Base-by-base conservation (phyloP, 2,329 filamentous ascomycete genomes). In the Lithohypha guttulata region DNA sequence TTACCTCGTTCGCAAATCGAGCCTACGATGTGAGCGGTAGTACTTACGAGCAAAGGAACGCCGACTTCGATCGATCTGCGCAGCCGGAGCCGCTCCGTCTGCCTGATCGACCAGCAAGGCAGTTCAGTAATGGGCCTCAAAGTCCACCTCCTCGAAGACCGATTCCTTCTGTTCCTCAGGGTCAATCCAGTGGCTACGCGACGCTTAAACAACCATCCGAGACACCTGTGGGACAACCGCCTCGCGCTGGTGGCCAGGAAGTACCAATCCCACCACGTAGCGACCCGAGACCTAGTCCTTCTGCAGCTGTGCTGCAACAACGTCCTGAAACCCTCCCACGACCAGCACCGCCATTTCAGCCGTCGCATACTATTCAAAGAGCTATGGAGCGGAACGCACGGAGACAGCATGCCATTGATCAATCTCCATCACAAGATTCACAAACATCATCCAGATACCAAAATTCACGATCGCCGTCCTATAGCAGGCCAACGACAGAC, bases 1-100 rank as follows among this genome's bases (percentile, higher is more conserved):
- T 42, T 7, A 41, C 34, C 10, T 47, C 48, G 20, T 46, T 37
- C 42, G 36, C 43, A 13, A 20, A 26, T 15, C 31, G 43, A 39
- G 36, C 34, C 6, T 34, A 37, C 34, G 21, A 37, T 15, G 21
- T 32, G 13, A 35, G 23, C 26, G 42, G 44, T 20, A 36, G 15
- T 31, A 39, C 33, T 13, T 7, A 38, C 11, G 42, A 47, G 13
- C 39, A 47, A 21, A 36, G 44, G 5, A 32, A 23, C 6, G 8
- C 23, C 13, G 34, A 37, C 5, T 19, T 27, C n/a, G 13, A 26
- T 15, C 15, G 29, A 6, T 28, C 18, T 29, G 34, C 15, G 7
- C 13, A 28, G 20, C 25, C 34, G n/a, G 18, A 25, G 13, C 34
- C 34, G 5, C 22, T 37, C 9, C 20, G 25, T 14, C 34, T 37